These are phyloP conservation scores for Hymenoscyphus scutula DNA, from an alignment of 2,329 filamentous ascomycete genomes.

Conservation along the genomic window DNA sequence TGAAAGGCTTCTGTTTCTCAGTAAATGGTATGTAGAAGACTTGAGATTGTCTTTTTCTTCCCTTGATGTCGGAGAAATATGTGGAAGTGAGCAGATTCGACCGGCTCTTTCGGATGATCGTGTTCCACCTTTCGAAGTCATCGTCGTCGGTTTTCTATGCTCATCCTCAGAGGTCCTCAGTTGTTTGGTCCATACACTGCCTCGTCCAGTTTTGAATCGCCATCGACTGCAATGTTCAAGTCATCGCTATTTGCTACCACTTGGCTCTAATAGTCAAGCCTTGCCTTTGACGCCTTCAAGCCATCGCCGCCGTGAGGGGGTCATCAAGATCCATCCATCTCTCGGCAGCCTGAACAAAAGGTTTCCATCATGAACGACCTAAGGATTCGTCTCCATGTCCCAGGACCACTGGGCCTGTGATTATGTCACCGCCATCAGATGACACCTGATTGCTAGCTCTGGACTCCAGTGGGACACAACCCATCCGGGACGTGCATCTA, in stretches of 20 bases:
- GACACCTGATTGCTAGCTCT: conserved; percentile 5
- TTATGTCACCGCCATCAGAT: conserved; percentile 1
- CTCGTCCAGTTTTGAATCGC: background rate
- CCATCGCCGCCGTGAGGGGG: no score
- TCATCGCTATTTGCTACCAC: background rate
- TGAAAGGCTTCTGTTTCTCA: background rate
- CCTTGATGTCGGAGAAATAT: no score
- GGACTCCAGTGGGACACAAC: background rate
- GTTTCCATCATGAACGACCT: background rate
- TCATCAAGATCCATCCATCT: background rate
- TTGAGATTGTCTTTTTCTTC: no score
- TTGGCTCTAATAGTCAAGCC: background rate
- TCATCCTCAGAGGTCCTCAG: background rate
- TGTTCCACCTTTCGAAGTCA: no score
- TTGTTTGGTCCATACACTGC: background rate
- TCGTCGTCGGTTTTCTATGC: no score
- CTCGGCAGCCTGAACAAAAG: background rate
- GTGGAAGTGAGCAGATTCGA: no score
- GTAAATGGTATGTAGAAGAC: background rate
- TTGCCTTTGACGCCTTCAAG: background rate
- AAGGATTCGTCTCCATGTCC: background rate
- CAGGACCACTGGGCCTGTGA: background rate
- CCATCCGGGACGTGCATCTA: conserved; percentile 11
- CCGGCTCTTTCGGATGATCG: no score
- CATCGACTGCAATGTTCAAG: background rate